Evolutionary conservation across 768 basidiomycete species (phyloP).

Genomic region (Leccinellum albellum): DNA sequence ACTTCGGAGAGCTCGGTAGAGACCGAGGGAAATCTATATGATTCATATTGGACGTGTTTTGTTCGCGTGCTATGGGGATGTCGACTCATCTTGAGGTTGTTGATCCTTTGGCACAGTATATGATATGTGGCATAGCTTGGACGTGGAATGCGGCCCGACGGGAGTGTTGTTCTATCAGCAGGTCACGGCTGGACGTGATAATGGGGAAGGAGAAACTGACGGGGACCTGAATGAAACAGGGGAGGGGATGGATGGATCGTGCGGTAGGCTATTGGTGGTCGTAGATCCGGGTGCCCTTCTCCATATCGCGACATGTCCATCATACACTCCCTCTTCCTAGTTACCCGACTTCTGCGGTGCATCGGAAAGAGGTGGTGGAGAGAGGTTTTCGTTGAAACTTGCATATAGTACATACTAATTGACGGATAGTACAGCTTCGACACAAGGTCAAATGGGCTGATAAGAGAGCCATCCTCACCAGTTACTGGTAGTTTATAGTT

Average conservation of each 20-base stretch:
- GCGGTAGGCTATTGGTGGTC: slow-evolving; percentile 1
- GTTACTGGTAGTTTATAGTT: too few species aligned
- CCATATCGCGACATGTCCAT: neutral
- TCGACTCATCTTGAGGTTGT: slow-evolving; percentile 3
- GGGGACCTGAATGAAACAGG: neutral
- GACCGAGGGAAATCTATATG: neutral
- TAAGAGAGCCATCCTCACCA: neutral
- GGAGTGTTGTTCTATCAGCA: neutral
- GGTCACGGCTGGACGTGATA: neutral
- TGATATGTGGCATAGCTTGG: slow-evolving; percentile 6
- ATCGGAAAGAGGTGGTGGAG: neutral
- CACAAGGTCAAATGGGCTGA: neutral
- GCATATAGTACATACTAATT: neutral
- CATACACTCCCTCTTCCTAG: neutral
- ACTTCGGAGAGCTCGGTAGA: slow-evolving; percentile 15
- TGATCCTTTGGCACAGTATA: slow-evolving; percentile 1
- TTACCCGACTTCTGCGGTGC: slow-evolving; percentile 1
- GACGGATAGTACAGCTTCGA: too few species aligned
- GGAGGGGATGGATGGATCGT: neutral
- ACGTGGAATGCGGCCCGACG: neutral
- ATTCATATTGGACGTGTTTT: neutral
- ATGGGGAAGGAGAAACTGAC: neutral
- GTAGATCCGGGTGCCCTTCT: slow-evolving; percentile 5
- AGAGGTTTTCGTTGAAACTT: neutral
- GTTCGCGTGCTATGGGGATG: neutral